phyloP scores from a whole-genome alignment of 768 basidiomycete species.

The Leccinum variicolor region DNA sequence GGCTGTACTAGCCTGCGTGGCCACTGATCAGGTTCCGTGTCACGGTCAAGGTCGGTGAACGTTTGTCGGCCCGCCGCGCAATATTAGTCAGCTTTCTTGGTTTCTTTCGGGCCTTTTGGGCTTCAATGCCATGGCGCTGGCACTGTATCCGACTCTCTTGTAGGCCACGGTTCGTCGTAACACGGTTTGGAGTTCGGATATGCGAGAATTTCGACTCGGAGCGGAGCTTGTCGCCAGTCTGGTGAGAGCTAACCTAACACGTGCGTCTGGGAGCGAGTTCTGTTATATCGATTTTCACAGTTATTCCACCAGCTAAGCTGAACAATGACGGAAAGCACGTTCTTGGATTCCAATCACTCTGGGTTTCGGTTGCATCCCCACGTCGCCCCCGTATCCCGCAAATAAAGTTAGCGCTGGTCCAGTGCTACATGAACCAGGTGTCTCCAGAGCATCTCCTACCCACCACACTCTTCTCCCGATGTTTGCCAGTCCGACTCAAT shows the following conservation, averaged over 20 bases:
- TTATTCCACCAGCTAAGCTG: neutral
- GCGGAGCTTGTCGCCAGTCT: neutral
- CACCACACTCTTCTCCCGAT: neutral
- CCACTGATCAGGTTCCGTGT: neutral
- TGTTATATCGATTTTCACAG: neutral
- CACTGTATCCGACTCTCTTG: neutral
- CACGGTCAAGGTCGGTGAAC: neutral
- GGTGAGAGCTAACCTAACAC: neutral
- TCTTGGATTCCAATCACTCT: neutral
- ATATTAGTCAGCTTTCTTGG: neutral
- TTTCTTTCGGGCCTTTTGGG: neutral
- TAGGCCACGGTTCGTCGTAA: no score
- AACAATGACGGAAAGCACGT: neutral
- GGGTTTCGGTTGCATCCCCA: no score
- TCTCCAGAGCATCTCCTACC: neutral
- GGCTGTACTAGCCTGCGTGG: neutral
- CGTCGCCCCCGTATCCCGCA: no score
- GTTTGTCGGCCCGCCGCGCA: neutral
- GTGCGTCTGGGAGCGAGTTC: neutral
- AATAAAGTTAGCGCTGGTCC: no score
- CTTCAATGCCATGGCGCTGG: neutral
- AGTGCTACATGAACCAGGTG: neutral
- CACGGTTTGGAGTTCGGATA: no score
- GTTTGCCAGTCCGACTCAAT: slow-evolving; percentile 5
- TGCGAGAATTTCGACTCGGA: neutral